Base-by-base conservation (phyloP, 2,329 filamentous ascomycete species). In the Trichoderma koningiopsis region DNA sequence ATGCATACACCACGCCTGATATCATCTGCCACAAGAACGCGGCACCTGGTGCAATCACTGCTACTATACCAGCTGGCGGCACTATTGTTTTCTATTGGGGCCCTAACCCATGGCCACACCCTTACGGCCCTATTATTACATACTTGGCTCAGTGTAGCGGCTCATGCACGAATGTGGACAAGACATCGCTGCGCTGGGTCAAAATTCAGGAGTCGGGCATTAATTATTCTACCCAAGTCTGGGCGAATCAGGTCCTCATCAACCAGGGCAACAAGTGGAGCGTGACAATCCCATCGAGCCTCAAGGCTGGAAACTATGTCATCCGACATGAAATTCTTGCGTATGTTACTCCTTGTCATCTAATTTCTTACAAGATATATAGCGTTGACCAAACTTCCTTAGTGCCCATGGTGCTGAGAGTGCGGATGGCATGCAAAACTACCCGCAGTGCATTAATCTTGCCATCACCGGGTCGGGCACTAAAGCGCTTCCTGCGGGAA, bases 311-410 rank as follows among this genome's bases (percentile, higher is more conserved):
- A 0, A 85, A 86, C 77, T 87, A 87, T 69, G 84, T 87, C 59
- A 79, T 87, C 56, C 83, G 85, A 6, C 83, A 86, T 72, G 85
- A 87, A 74, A 85, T 86, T 71, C 86, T 87, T 66, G 84, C 82
- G 29, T 82, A 59, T 40, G 64, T 59, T 52, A 1, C 11, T 16
- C 10, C 3, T 24, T 29, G 33, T n/a, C 10, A 7, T 52, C 16
- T 29, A 4, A 29, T 14, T 4, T 27, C 2, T 7, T 27, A 13
- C 7, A 1, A 57, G 5, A 13, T 7, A 10, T 10, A n/a, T 11
- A 1, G 2, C 10, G 22, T 16, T 52, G 16, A 52, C 27, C 63
- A 59, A 40, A 67, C 14, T 4, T 52, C 3, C 33, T 33, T 31
- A 67, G 64, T 3, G 64, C 87, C 2, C 85, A 87, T 77, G 80